phyloP scores from a whole-genome alignment of 2,329 filamentous ascomycete species.

The Colletotrichum sp. region DNA sequence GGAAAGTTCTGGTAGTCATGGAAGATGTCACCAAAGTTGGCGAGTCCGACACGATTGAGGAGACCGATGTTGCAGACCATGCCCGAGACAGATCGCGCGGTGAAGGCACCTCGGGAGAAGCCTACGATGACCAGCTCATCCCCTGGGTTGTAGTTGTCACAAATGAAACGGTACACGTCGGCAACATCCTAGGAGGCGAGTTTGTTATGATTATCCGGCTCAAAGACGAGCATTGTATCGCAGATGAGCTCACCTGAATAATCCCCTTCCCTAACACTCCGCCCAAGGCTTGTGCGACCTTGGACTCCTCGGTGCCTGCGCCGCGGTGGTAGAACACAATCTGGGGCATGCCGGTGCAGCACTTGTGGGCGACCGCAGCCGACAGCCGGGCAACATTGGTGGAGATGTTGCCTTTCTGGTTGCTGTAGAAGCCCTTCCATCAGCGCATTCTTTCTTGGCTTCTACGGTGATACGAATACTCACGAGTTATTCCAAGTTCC shows the following conservation, averaged over 20 bases:
- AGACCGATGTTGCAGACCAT: slow-evolving; percentile 23
- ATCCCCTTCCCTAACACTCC: slow-evolving; percentile 30
- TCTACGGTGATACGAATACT: not conserved
- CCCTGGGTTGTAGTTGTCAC: slow-evolving; percentile 36
- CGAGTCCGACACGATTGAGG: slow-evolving; percentile 16
- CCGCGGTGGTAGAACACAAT: slow-evolving; percentile 42
- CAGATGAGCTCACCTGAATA: not conserved
- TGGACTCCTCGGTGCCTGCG: slow-evolving; percentile 31
- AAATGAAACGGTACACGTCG: slow-evolving; percentile 40
- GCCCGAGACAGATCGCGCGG: slow-evolving; percentile 36
- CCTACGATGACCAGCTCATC: slow-evolving; percentile 39
- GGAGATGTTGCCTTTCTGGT: not conserved
- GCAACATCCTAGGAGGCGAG: slow-evolving; percentile 31
- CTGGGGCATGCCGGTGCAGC: slow-evolving; percentile 34
- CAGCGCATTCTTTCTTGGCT: not conserved
- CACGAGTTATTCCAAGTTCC: slow-evolving; percentile 37
- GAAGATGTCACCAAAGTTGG: slow-evolving; percentile 16
- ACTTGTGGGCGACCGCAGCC: slow-evolving; percentile 31
- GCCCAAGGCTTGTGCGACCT: slow-evolving; percentile 25
- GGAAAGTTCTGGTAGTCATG: slow-evolving; percentile 21
- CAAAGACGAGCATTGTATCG: not conserved
- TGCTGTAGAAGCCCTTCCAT: not conserved
- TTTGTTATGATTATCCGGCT: not conserved
- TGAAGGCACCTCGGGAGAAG: slow-evolving; percentile 41
- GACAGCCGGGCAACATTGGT: slow-evolving; percentile 39